Evolutionary conservation across 169 alveolate species (phyloP).

Genomic region (Pseudocohnilembus persalinus): DNA sequence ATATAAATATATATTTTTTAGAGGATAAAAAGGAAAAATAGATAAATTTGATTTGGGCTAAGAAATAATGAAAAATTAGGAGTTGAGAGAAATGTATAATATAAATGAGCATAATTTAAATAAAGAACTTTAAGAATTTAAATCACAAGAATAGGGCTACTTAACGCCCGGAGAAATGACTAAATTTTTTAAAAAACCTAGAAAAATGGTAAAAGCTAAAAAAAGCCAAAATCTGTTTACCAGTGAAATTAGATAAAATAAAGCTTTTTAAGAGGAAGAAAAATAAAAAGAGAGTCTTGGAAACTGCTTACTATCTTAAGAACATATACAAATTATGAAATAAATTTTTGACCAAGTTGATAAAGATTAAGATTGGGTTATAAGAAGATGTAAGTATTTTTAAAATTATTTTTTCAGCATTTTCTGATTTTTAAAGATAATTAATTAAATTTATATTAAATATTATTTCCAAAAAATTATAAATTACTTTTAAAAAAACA

Average conservation of each 20-base stretch:
- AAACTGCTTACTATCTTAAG: constrained; percentile 33
- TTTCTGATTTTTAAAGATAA: too few relatives aligned
- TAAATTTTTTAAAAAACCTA: constrained; percentile 6
- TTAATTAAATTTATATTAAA: too few relatives aligned
- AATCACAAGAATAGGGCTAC: not conserved
- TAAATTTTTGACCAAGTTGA: constrained; percentile 48
- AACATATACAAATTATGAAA: constrained; percentile 42
- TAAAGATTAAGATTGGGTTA: constrained; percentile 40
- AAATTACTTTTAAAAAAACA: too few relatives aligned
- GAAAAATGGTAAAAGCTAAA: not conserved
- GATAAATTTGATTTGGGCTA: constrained; percentile 15
- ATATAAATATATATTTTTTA: too few relatives aligned
- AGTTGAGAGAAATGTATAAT: not conserved
- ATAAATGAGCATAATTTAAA: not conserved
- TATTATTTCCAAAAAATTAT: too few relatives aligned
- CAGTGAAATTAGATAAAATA: not conserved
- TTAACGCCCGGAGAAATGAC: constrained; percentile 15
- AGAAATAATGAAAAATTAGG: not conserved
- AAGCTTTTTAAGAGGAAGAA: not conserved
- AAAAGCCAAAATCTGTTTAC: constrained; percentile 8
- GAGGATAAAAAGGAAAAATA: constrained; percentile 2
- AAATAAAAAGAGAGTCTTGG: not conserved
- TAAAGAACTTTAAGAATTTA: not conserved
- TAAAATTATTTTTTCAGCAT: too few relatives aligned
- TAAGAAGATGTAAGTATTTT: constrained; percentile 42